These are phyloP conservation scores for Neurospora sp. DNA, from an alignment of 2,329 filamentous ascomycete genomes.

Conservation along the genomic window DNA sequence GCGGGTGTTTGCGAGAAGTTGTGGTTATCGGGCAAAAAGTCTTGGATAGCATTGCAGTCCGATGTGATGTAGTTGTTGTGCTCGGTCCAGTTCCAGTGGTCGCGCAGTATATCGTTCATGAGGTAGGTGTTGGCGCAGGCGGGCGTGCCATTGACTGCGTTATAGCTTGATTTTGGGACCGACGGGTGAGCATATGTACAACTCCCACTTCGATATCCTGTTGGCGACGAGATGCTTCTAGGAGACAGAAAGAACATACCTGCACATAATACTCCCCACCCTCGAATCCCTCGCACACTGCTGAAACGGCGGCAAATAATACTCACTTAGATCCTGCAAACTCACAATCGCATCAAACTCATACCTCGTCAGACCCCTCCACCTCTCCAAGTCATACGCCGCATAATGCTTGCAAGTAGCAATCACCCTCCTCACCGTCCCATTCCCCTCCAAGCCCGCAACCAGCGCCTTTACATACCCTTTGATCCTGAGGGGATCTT, in stretches of 20 bases:
- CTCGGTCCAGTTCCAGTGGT: conserved; percentile 18
- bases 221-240: background rate
- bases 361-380: conserved; percentile 19
- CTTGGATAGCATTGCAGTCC: conserved; percentile 15
- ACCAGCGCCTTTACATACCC: conserved; percentile 18
- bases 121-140: conserved; percentile 38
- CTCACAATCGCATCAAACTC: conserved; percentile 40
- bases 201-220: no score
- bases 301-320: conserved; percentile 57
- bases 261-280: conserved; percentile 51
- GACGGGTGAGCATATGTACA: background rate
- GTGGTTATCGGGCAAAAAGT: conserved; percentile 13
- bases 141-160: conserved; percentile 53
- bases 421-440: conserved; percentile 13
- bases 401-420: conserved; percentile 50
- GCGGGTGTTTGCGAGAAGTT: conserved; percentile 14
- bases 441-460: conserved; percentile 16
- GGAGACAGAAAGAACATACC: conserved; percentile 11
- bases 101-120: conserved; percentile 48
- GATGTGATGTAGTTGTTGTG: conserved; percentile 16
- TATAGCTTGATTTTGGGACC: conserved; percentile 28
- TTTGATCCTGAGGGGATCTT: conserved; percentile 18
- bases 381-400: conserved; percentile 43
- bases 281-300: conserved; percentile 49
- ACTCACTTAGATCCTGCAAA: conserved; percentile 55